These are phyloP conservation scores for Quercus wislizeni DNA, from an alignment of 306 rosid species.

Conservation along the genomic window DNA sequence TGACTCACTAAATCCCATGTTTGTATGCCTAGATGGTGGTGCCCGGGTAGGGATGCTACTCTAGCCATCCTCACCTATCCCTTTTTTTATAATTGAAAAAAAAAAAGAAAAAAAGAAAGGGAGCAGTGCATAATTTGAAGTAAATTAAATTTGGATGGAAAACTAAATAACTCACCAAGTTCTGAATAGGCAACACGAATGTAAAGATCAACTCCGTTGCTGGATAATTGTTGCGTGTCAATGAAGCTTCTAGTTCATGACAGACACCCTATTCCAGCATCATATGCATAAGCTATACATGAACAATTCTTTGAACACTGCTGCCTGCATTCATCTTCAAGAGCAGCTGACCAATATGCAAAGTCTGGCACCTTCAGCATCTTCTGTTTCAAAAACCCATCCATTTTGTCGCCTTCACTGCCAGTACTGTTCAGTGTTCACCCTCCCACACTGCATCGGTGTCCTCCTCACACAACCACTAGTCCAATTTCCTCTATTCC, in stretches of 20 bases:
- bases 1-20: too few species aligned
- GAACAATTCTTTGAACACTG: conserved; percentile 33
- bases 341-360: conserved; percentile 6
- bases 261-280: background rate
- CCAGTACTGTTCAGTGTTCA: background rate
- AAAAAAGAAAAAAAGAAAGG: too few species aligned
- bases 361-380: conserved; percentile 37
- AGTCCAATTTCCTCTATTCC: conserved; percentile 10
- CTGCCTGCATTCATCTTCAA: conserved; percentile 14
- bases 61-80: too few species aligned
- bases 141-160: background rate
- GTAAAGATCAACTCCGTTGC: background rate
- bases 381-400: conserved; percentile 24
- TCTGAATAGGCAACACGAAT: background rate
- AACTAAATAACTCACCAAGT: background rate
- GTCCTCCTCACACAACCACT: conserved; percentile 20
- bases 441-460: conserved; percentile 24
- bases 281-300: conserved; percentile 34
- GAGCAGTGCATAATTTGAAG: background rate
- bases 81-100: too few species aligned
- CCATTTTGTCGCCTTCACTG: background rate
- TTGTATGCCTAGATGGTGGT: too few species aligned
- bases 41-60: too few species aligned
- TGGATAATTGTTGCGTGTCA: background rate
- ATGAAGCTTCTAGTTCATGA: background rate